Evolutionary conservation across 2,329 filamentous ascomycete species (phyloP), one percentile per base, ranked within the genome.

Genomic region (Paecilomyces sp.): DNA sequence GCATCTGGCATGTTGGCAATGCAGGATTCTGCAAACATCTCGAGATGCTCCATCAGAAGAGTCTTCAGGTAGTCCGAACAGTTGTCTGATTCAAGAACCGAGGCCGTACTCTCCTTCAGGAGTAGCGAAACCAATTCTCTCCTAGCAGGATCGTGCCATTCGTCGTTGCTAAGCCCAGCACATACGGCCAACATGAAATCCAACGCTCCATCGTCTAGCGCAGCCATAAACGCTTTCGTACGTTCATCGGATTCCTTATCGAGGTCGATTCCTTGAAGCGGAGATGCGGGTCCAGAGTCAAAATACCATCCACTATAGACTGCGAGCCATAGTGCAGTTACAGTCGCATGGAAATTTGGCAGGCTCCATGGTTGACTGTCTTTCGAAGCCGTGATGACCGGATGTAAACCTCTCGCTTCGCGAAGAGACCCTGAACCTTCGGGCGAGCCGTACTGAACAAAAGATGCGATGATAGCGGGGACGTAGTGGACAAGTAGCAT

Each of bases 1-100:
- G 94, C 88, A 75, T 97, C 92, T 0, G 94, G 94, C 79, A 97
- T 89, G 69, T 99, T 96, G 0, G 91, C 90, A 65, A 99, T 95
- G 71, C 96, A 95, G 4, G 90, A 89, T 70, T 97, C 93, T 7
- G 93, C 86, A 69, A 97, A 96, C 0, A 84, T 83, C 71, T 97
- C 93, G 9, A 97, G 76, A 69, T 92, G 90, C 60, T 88, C 83
- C 85, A 93, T 91, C 30, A 96, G 76, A 24, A 88, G 79, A 6
- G 80, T 71, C 63, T 90, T 88, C 70, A 97, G 91, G 64, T 87
- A 87, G 6, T 83, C 79, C 3, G 89, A 87, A 59, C 92, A 90
- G 1, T 83, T 79, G 8, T 88, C 79, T 0, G 85, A 80, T 50
- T 96, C 91, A 0, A 85, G 76, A 3, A 86, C 79, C 36, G 96